Base-by-base conservation (phyloP, 2,329 filamentous ascomycete species). In the Monosporascus sp. region DNA sequence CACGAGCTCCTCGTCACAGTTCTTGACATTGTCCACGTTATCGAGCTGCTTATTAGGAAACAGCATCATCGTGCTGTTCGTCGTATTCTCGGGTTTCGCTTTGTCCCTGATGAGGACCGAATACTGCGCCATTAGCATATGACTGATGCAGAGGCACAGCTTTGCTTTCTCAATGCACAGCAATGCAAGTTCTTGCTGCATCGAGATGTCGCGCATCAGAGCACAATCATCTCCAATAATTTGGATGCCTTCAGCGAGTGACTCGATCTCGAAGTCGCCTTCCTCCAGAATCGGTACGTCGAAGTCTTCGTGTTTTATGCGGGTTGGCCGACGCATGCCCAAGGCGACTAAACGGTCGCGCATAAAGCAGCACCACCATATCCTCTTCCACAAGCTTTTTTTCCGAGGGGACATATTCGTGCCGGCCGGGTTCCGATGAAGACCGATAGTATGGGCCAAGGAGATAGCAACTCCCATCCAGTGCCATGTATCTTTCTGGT, bases 281-380 rank as follows among this genome's bases (percentile, higher is more conserved):
- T 94, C 76, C 15, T 83, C 85, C 49, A 97, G 78, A 89, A 96
- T 94, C 1, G 92, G 90, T 31, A 97, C 91, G 66, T 97, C 90
- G 67, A 90, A 96, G 68, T 97, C 92, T 63, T 94, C 89, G 55
- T 91, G 87, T 77, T 95, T 95, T 71, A 97, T 95, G 50, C 92
- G 81, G 39, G 91, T 96, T 5, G 92, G 92, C 51, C 93, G 84
- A 53, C 93, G 84, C 92, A 97, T 97, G 52, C 93, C 93, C 14
- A 97, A 76, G 2, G 93, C 93, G 58, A 97, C 91, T 43, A 97
- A 79, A 48, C 92, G 88, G 71, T 97, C 93, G 51, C 92, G 87
- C 84, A 96, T 96, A 66, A 96, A 96, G 58, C 90, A 95, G 35
- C 89, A 96, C 93, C 93, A 97, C 93, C 93, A 97, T 61, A 97